Base-by-base conservation (phyloP, 2,329 filamentous ascomycete genomes). In the Blastomyces gilchristii region DNA sequence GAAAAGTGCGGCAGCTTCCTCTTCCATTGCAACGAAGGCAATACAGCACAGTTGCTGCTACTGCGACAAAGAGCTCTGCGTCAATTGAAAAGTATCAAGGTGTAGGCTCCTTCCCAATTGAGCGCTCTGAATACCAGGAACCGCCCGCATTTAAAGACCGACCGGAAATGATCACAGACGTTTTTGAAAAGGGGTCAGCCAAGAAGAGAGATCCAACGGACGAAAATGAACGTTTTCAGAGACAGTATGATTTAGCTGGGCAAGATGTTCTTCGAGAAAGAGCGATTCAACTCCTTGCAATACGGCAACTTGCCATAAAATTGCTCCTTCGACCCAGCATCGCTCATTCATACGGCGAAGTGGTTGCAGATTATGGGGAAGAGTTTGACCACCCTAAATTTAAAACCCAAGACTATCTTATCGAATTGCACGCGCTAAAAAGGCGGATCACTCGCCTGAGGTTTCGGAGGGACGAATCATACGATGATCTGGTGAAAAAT, bases 301-400 rank as follows among this genome's bases (percentile, higher is more conserved):
- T 76, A 56, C 74, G 70, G 52, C 74, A 77, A 67, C 72, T 78
- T 5, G 73, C 73, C 12, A 74, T 77, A 52, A 70, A 74, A 14
- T 65, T 78, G 49, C 60, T 78, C 37, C 67, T 78, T 22, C 73
- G 76, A 11, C 75, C 75, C 12, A 68, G 69, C 7, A 70, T 78
- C 43, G 75, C 75, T 2, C 75, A 77, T 62, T 70, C 70, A 37
- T 78, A 78, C 58, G 67, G 67, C 7, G 74, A 74, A 5, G 57
- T 75, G 6, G 68, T 67, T 31, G 71, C 73, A 66, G 70, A 71
- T 16, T 74, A 76, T 61, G 63, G 63, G 1, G 61, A 69, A 5
- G 74, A 75, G 59, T 68, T 65, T 18, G 63, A 71, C 1, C 60
- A 70, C 6, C 73, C 72, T 2, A 66, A 69, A 45, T 64, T 75